Base-by-base conservation (phyloP, 805 yeast species). In the Priceomyces carsonii region DNA sequence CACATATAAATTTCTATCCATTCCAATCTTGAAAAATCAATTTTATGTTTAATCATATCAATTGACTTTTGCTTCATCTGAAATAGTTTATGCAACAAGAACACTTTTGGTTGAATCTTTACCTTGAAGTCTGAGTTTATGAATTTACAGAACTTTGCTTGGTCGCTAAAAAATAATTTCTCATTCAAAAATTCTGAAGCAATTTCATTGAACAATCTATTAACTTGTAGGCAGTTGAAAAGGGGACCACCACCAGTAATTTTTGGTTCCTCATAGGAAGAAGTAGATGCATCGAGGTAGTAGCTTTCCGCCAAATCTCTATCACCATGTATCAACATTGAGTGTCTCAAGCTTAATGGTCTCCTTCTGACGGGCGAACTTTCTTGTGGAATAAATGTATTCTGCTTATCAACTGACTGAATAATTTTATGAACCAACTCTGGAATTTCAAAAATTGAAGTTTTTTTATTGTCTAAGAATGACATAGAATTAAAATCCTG, bases 1-100 rank as follows among this genome's bases (percentile, higher is more conserved):
- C 96, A 88, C 51, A 90, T 83, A 60, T 84, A 87, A 48, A 88
- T 69, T 55, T 89, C 95, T 19, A 89, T 63, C 84, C 85, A 79
- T 45, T 71, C 68, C 28, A 88, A 55, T 27, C 69, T 62, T 3
- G 72, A 65, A 24, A 80, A 77, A 19, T 73, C 55, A 4, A 71
- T 43, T 4, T 47, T 35, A 13, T 56, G 51, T 2, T 75, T 60
- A 6, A 81, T 49, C n/a, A 48, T 30, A 16, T 80, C 80, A 17
- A 86, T 47, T 15, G 80, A 73, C 8, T 55, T 43, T 51, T 82
- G 88, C 33, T 61, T 66, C 2, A 78, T 71, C 36, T 69, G 70
- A 27, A 71, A 66, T 20, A 86, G 55, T 55, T 85, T 86, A 57
- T 85, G 86, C 43, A 87, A 59, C 10, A 83, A 80, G 25, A 87